Evolutionary conservation across 2,329 filamentous ascomycete genomes (phyloP).

Genomic region (Trichoderma brevicompactum): DNA sequence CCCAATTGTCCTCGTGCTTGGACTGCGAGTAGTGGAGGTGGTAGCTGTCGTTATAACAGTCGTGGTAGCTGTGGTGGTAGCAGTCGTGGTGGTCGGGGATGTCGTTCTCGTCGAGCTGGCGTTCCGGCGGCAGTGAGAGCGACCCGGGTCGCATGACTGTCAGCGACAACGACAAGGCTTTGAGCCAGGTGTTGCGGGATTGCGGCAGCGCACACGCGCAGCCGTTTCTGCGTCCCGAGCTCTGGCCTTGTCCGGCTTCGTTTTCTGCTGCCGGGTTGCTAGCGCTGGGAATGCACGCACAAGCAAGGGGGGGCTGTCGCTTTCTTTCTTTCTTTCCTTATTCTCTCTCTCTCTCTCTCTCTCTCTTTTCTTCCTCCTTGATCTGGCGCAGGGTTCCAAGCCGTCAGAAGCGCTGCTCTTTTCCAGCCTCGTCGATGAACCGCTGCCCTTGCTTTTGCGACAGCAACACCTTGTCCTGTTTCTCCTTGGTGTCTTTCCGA

Average conservation of each 20-base stretch:
- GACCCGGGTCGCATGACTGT: constrained; percentile 32
- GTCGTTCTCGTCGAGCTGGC: constrained; percentile 18
- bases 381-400: background rate
- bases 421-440: constrained; percentile 4
- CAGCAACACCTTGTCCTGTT: background rate
- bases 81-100: constrained; percentile 2
- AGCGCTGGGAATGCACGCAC: background rate
- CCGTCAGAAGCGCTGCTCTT: constrained; percentile 3
- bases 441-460: constrained; percentile 10
- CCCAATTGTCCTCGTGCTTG: constrained; percentile 4
- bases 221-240: constrained; percentile 9
- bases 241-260: constrained; percentile 16
- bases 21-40: background rate
- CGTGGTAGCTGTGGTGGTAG: background rate
- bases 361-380: background rate
- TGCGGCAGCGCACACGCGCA: constrained; percentile 21
- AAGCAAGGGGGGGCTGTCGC: constrained; percentile 1
- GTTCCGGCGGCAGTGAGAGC: constrained; percentile 24
- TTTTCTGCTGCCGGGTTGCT: constrained; percentile 9
- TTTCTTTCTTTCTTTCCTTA: too few relatives aligned
- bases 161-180: constrained; percentile 23
- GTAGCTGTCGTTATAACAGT: background rate
- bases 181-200: constrained; percentile 10
- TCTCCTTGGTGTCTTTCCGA: background rate
- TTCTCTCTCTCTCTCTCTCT: background rate